Percentiles rank a stretch among this genome's conserved stretches.
Evolutionary conservation across 805 yeast genomes (phyloP).

Genomic region (Candida pseudofarinosa): DNA sequence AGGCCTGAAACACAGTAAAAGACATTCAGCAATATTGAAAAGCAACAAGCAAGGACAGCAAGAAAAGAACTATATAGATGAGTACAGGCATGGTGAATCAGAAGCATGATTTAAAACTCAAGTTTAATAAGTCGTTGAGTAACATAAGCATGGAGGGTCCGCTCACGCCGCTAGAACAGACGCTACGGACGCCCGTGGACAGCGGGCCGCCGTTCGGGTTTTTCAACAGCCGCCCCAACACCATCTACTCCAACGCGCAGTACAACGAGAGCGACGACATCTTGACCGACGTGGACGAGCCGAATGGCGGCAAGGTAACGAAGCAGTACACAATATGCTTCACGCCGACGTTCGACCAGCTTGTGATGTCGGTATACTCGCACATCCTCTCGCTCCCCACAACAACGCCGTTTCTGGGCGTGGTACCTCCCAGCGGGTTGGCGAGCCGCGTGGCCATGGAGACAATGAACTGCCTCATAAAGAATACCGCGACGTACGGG

Average conservation of each 20-base stretch:
- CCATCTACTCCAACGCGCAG: slow-evolving; percentile 27
- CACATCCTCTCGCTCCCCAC: slow-evolving; percentile 38
- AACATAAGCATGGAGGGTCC: slow-evolving; percentile 26
- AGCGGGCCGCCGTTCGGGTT: slow-evolving; percentile 4
- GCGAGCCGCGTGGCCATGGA: slow-evolving; percentile 43
- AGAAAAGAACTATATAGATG: neutral
- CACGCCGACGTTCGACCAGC: slow-evolving; percentile 33
- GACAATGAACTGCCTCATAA: slow-evolving; percentile 26
- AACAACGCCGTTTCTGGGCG: slow-evolving; percentile 42
- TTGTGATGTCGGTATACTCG: slow-evolving; percentile 31
- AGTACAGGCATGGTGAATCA: slow-evolving; percentile 22
- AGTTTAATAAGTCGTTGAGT: slow-evolving; percentile 28
- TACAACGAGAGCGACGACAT: slow-evolving; percentile 41
- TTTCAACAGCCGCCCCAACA: slow-evolving; percentile 4
- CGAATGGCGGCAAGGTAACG: slow-evolving; percentile 15
- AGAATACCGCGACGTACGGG: slow-evolving; percentile 12
- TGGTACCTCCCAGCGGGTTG: slow-evolving; percentile 41
- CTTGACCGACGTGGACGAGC: slow-evolving; percentile 37
- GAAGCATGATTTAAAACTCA: slow-evolving; percentile 29
- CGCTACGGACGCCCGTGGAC: slow-evolving; percentile 37
- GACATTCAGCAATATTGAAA: neutral
- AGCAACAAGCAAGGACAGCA: neutral
- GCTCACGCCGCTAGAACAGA: slow-evolving; percentile 44
- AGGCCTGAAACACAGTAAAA: no score
- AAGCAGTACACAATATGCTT: slow-evolving; percentile 32